A percentile compares a stretch with the other conserved stretches of the same genome.
Conservation (phyloP, 257 asterid genomes). For the Penstemon eatonii region DNA sequence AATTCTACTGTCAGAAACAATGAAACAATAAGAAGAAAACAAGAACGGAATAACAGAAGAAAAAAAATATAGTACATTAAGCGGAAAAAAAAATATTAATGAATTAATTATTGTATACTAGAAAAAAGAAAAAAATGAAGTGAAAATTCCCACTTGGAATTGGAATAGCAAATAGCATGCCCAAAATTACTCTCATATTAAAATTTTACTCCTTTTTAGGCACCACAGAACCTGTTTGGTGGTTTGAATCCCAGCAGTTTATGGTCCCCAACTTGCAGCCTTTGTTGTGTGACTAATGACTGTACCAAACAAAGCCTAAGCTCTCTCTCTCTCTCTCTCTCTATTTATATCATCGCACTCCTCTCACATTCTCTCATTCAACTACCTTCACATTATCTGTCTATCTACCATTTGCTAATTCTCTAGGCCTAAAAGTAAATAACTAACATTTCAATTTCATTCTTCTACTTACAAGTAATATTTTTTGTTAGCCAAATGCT, state of each 20-base stretch:
- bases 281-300: constrained; percentile 28
- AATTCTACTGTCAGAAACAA: not conserved
- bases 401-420: not conserved
- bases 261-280: constrained; percentile 41
- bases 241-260: constrained; percentile 32
- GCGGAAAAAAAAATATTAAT: constrained; percentile 17
- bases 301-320: not conserved
- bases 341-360: constrained; percentile 50
- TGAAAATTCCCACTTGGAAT: not conserved
- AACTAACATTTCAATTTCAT: constrained; percentile 3
- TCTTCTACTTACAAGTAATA: not conserved
- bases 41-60: not conserved
- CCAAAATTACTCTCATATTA: too few species aligned
- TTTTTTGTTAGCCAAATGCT: not conserved
- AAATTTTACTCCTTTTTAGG: constrained; percentile 6
- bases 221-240: constrained; percentile 27
- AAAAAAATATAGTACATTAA: not conserved
- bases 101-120: constrained; percentile 1
- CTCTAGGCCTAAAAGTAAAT: constrained; percentile 18
- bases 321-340: constrained; percentile 33
- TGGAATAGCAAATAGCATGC: too few species aligned
- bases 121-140: not conserved
- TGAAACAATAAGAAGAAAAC: not conserved
- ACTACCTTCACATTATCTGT: constrained; percentile 10
- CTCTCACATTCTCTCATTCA: constrained; percentile 33